phyloP scores from a whole-genome alignment of 2,329 filamentous ascomycete genomes.

The Juglanconis sp. region DNA sequence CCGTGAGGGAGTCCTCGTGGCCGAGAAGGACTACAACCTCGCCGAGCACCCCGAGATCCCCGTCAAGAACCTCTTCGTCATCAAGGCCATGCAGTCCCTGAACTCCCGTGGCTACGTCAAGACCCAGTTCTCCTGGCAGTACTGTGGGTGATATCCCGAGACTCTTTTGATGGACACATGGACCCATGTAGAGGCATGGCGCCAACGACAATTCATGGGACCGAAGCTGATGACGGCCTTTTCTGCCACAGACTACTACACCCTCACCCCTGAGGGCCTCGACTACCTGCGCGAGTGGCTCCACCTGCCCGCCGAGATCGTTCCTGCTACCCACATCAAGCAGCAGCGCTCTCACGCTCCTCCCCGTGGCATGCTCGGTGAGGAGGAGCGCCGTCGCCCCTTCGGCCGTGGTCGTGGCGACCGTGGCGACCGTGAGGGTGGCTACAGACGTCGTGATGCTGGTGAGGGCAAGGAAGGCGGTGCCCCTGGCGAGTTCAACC shows the following conservation, averaged over 20 bases:
- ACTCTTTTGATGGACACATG: background rate
- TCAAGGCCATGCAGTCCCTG: constrained; percentile 98
- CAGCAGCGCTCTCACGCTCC: constrained; percentile 98
- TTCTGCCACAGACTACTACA: constrained; percentile 78
- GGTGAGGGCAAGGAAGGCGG: constrained; percentile 86
- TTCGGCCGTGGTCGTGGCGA: constrained; percentile 67
- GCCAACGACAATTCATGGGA: background rate
- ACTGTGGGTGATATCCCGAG: constrained; percentile 46
- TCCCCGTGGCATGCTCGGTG: constrained; percentile 97
- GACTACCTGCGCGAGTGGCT: constrained; percentile 99
- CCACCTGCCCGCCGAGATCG: constrained; percentile 98
- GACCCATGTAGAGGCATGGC: background rate
- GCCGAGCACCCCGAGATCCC: constrained; percentile 97
- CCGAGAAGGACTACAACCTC: constrained; percentile 98
- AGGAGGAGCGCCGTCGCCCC: constrained; percentile 73
- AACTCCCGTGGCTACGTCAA: constrained; percentile 98
- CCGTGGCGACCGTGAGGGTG: constrained; percentile 81
- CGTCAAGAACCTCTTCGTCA: constrained; percentile 98
- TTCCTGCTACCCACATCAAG: constrained; percentile 99
- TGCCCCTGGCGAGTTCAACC: constrained; percentile 88
- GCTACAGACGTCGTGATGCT: constrained; percentile 87
- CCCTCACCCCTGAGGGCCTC: constrained; percentile 97
- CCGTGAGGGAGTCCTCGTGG: constrained; percentile 88
- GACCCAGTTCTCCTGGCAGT: constrained; percentile 99
- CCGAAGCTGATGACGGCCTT: background rate